phyloP scores from a whole-genome alignment of 169 alveolate species.

The Amoebophrya sp. region DNA sequence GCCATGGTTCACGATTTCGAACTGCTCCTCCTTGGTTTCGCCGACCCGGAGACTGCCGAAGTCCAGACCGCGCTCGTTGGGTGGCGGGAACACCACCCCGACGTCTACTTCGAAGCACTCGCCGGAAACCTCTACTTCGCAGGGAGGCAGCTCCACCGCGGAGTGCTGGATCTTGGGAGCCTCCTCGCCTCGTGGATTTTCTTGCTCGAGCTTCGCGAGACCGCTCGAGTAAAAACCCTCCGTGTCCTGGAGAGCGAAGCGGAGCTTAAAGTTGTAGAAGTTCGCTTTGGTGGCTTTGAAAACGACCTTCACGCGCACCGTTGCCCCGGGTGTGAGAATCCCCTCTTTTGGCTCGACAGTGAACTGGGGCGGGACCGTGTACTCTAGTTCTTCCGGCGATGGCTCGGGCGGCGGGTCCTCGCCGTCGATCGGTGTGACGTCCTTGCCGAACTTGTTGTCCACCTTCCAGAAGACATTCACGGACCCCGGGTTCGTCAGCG shows the following conservation, averaged over 20 bases:
- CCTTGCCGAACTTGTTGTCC: not conserved
- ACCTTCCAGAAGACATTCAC: constrained; percentile 2
- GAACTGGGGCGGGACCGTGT: constrained; percentile 36
- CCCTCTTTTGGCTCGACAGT: constrained; percentile 40
- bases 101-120: constrained; percentile 81
- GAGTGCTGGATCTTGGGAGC: constrained; percentile 63
- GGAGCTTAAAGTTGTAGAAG: constrained; percentile 39
- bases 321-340: constrained; percentile 35
- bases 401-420: not conserved
- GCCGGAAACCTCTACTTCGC: constrained; percentile 73
- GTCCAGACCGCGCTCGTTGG: constrained; percentile 68
- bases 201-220: not conserved
- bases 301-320: constrained; percentile 25
- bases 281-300: constrained; percentile 34
- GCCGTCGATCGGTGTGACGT: not conserved
- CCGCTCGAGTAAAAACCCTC: not conserved
- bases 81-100: constrained; percentile 67
- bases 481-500: not conserved
- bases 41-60: constrained; percentile 84
- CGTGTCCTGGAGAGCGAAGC: constrained; percentile 35
- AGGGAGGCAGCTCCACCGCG: constrained; percentile 64
- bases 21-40: constrained; percentile 68
- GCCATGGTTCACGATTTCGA: constrained; percentile 71
- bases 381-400: not conserved
- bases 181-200: constrained; percentile 38